Conservation (phyloP, 371 early-diverging fungal species). For the Syncephalastrum monosporum region DNA sequence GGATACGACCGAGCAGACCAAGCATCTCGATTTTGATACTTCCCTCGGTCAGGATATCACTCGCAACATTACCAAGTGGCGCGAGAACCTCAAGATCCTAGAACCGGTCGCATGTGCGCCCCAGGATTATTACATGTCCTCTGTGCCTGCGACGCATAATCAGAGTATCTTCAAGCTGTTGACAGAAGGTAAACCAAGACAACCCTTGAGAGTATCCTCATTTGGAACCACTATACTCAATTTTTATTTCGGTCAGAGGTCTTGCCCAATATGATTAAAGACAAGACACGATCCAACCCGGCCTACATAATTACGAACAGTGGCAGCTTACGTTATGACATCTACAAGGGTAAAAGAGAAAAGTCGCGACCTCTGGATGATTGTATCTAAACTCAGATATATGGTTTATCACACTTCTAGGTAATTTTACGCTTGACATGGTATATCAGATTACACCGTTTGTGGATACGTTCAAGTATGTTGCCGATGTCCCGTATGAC, state of each 20-base stretch:
- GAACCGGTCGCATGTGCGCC: conserved; percentile 52
- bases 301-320: conserved; percentile 42
- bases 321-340: conserved; percentile 4
- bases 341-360: conserved; percentile 1
- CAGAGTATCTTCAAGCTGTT: conserved; percentile 44
- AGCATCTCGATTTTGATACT: conserved; percentile 37
- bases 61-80: conserved; percentile 35
- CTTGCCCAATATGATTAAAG: conserved; percentile 35
- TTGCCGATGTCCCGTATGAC: conserved; percentile 36
- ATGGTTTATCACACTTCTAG: conserved; percentile 15
- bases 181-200: conserved; percentile 21
- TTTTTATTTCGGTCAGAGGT: conserved; percentile 26
- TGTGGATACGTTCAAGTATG: conserved; percentile 38
- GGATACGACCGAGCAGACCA: conserved; percentile 11
- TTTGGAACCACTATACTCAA: too few species aligned
- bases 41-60: conserved; percentile 45
- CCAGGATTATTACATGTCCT: conserved; percentile 46
- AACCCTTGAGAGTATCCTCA: not conserved
- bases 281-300: conserved; percentile 37
- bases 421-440: conserved; percentile 50
- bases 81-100: conserved; percentile 30
- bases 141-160: conserved; percentile 39
- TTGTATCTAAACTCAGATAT: too few species aligned
- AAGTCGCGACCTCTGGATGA: too few species aligned
- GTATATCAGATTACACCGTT: conserved; percentile 55